A percentile compares a stretch with the other conserved stretches of the same genome.
phyloP scores from a whole-genome alignment of 768 basidiomycete species.

The Auriculariales sp. region DNA sequence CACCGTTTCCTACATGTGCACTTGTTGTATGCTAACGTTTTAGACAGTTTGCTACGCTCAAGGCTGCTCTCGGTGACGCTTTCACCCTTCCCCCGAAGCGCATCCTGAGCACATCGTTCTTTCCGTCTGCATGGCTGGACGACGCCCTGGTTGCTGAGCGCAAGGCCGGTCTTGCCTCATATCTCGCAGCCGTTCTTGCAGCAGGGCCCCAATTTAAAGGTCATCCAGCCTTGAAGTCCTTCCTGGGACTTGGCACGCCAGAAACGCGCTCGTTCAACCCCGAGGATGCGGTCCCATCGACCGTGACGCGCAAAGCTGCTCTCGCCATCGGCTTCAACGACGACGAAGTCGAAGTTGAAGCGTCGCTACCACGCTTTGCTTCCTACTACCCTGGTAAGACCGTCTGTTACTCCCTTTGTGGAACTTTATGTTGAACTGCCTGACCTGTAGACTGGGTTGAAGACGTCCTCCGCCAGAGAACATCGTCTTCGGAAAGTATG shows the following conservation, averaged over 20 bases:
- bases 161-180: constrained; percentile 30
- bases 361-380: constrained; percentile 22
- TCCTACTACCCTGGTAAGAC: constrained; percentile 26
- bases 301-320: constrained; percentile 24
- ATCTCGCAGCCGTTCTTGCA: constrained; percentile 25
- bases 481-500: constrained; percentile 50
- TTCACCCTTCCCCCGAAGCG: constrained; percentile 36
- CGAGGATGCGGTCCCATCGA: constrained; percentile 35
- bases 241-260: constrained; percentile 19
- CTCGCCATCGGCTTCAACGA: constrained; percentile 10
- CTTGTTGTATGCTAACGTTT: background rate
- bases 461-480: constrained; percentile 33
- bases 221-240: constrained; percentile 20
- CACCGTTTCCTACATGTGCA: background rate
- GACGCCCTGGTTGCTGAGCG: constrained; percentile 37
- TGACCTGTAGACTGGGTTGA: constrained; percentile 33
- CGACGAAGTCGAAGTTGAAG: constrained; percentile 9
- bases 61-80: constrained; percentile 23
- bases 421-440: constrained; percentile 4
- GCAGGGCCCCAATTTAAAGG: constrained; percentile 21
- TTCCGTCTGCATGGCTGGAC: constrained; percentile 39
- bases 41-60: constrained; percentile 25
- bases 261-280: constrained; percentile 18
- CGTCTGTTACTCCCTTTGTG: background rate
- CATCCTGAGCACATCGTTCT: constrained; percentile 30